Conservation (phyloP, 805 yeast genomes). For the Henningerozyma blattae region DNA sequence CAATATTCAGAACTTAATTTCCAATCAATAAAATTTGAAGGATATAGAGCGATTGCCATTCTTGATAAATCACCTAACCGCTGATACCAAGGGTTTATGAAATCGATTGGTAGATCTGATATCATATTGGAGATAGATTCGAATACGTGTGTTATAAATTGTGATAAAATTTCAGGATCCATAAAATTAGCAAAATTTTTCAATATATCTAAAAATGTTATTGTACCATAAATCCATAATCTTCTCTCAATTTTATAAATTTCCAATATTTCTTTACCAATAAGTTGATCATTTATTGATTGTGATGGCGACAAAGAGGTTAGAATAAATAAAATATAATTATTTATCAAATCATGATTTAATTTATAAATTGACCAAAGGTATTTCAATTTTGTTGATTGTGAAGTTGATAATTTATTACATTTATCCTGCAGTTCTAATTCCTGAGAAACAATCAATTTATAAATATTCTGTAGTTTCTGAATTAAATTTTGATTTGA, state of each 20-base stretch:
- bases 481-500: slow-evolving; percentile 43
- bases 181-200: slow-evolving; percentile 64
- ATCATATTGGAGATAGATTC: slow-evolving; percentile 34
- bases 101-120: slow-evolving; percentile 26
- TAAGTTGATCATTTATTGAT: slow-evolving; percentile 29
- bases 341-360: slow-evolving; percentile 52
- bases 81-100: slow-evolving; percentile 53
- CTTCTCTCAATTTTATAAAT: slow-evolving; percentile 68
- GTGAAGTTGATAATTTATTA: slow-evolving; percentile 44
- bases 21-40: slow-evolving; percentile 78
- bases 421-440: slow-evolving; percentile 61
- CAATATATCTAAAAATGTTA: slow-evolving; percentile 64
- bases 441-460: slow-evolving; percentile 54
- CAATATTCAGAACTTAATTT: slow-evolving; percentile 71
- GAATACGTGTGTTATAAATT: slow-evolving; percentile 63
- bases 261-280: slow-evolving; percentile 63
- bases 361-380: slow-evolving; percentile 63
- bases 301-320: slow-evolving; percentile 64
- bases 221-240: slow-evolving; percentile 80
- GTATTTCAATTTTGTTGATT: slow-evolving; percentile 45
- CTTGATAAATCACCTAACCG: slow-evolving; percentile 76
- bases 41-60: slow-evolving; percentile 78
- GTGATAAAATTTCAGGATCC: slow-evolving; percentile 68
- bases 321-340: slow-evolving; percentile 59
- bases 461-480: slow-evolving; percentile 64